These are phyloP conservation scores for Fusarium sp. DNA, from an alignment of 2,329 filamentous ascomycete species.

Conservation along the genomic window DNA sequence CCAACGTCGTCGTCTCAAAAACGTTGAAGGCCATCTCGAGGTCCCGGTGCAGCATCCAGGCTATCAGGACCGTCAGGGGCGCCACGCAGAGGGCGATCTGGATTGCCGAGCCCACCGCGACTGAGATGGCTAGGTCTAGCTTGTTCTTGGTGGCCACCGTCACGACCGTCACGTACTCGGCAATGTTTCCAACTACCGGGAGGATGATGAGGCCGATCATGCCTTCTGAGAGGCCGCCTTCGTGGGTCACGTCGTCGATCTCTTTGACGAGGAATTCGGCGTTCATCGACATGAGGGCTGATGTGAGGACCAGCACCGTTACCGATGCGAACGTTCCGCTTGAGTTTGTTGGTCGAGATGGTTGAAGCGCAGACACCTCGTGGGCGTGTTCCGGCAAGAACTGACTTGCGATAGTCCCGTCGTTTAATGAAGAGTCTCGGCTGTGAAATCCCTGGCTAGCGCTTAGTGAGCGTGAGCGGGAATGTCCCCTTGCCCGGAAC, in stretches of 20 bases:
- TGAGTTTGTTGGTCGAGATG: conserved; percentile 8
- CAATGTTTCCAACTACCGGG: conserved; percentile 72
- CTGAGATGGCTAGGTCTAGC: conserved; percentile 71
- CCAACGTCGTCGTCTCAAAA: conserved; percentile 80
- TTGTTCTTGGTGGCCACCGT: conserved; percentile 70
- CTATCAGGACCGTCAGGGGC: conserved; percentile 69
- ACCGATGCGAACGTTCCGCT: conserved; percentile 55
- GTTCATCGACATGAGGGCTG: conserved; percentile 68
- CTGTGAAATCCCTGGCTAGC: conserved; percentile 37
- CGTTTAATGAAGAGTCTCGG: conserved; percentile 37
- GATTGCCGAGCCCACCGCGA: conserved; percentile 70
- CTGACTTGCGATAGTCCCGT: conserved; percentile 25
- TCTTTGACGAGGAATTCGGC: conserved; percentile 71
- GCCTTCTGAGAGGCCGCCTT: conserved; percentile 63
- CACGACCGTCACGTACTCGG: conserved; percentile 72
- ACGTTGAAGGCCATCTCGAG: conserved; percentile 78
- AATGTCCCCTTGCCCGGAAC: conserved; percentile 36
- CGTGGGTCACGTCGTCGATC: conserved; percentile 66
- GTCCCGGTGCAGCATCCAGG: conserved; percentile 67
- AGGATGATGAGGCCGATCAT: conserved; percentile 72
- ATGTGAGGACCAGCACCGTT: conserved; percentile 63
- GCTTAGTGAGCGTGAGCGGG: conserved; percentile 42
- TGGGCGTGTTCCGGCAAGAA: conserved; percentile 2
- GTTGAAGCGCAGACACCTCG: background rate
- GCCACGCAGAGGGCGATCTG: conserved; percentile 73